Base-by-base conservation (phyloP, 1,284 basidiomycete genomes). In the Boletus sp. region DNA sequence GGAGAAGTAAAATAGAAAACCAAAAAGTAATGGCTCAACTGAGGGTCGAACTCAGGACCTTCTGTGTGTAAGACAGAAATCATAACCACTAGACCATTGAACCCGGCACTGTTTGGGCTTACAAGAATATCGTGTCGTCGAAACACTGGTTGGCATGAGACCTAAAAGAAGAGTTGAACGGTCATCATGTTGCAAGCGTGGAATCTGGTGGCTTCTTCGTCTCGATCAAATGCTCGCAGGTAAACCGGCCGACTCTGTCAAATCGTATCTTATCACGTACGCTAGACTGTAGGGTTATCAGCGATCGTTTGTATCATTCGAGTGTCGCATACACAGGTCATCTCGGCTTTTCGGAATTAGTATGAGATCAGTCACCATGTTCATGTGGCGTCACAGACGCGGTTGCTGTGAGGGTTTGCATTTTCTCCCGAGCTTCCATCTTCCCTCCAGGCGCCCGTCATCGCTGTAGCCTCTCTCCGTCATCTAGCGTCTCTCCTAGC, bases 31-130 rank as follows among this genome's bases (percentile, higher is more conserved):
- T 78, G 76, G 73, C 61, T 73, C 72, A 76, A 73, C 71, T 75
- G 74, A 75, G 76, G 76, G 69, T 78, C 76, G 76, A 78, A 78
- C 76, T 75, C 74, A 74, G 72, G 75, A 78, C 76, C 76, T 77
- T 77, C 76, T 77, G 76, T 74, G 76, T 72, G 75, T 77, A 75
- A 77, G 72, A 73, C 76, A 77, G 74, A 78, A 73, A 77, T 72
- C 73, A 77, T 76, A 75, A 76, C 75, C 75, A 77, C 73, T 78
- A 78, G 74, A 75, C 75, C 72, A 72, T 68, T 69, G 68, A 68
- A 71, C 74, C 73, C 27, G 44, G 47, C 49, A 2, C 20, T n/a
- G n/a, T n/a, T n/a, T n/a, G n/a, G n/a, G n/a, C n/a, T n/a, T n/a
- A n/a, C n/a, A n/a, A n/a, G n/a, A n/a, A n/a, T n/a, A n/a, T n/a